Evolutionary conservation across 257 asterid species (phyloP), one percentile per base, ranked within the genome.

Genomic region (Agastache rugosa): DNA sequence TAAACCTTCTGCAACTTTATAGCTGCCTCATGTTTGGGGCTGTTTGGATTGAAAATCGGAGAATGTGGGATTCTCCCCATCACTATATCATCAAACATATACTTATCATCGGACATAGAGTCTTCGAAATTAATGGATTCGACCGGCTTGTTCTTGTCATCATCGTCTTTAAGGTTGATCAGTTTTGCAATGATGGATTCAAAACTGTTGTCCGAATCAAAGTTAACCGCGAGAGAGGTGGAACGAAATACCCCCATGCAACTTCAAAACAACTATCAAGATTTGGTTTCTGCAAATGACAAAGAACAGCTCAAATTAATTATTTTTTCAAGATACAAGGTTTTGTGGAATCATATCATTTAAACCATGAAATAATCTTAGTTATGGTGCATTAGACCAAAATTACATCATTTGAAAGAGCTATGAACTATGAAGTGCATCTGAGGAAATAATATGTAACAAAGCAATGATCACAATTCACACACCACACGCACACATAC

Each of bases 21-120:
- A n/a, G 91, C 91, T 0, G 91, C 91, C 73, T 87, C 87, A 14
- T 86, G 81, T 65, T 82, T 79, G 14, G 84, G 88, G 78, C 81
- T 75, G 44, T 22, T 61, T 9, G 67, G 66, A 55, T 75, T 59
- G 23, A 69, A 59, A 76, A 60, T 23, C 17, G 68, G 71, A 17
- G 73, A 81, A 65, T 65, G 47, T 5, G 75, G 75, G 63, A 39
- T 60, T 56, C 39, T 37, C 72, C 60, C 67, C 54, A 53, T 34
- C 34, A 51, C 19, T 67, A 74, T 74, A 29, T 80, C 81, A 25
- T 70, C 58, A 22, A 50, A 2, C 11, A n/a, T n/a, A n/a, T n/a
- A 17, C 59, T 53, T 19, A 17, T 72, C 72, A 20, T 48, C 79
- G 19, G 17, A 23, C 19, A 72, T 25, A 29, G 34, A 29, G 51